These are phyloP conservation scores for Fagopyrum tataricum DNA, from an alignment of 148 eudicot genomes.

Conservation along the genomic window DNA sequence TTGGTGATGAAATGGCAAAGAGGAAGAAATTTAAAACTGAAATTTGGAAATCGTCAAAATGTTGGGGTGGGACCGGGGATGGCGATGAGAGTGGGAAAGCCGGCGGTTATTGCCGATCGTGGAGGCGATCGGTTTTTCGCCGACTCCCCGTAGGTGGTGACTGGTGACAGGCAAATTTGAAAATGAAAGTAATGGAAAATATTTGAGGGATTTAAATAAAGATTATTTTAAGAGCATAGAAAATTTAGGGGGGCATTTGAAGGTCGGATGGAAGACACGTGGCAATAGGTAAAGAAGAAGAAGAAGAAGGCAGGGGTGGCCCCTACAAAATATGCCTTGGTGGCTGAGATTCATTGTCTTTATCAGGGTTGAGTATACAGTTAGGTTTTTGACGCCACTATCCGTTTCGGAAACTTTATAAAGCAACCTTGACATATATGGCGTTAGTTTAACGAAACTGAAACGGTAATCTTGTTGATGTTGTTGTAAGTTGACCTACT, in stretches of 20 bases:
- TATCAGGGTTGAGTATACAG: not conserved
- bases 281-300: not conserved
- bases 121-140: slow-evolving; percentile 7
- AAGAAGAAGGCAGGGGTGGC: not conserved
- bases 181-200: not conserved
- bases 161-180: slow-evolving; percentile 5
- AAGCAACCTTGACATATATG: not conserved
- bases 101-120: slow-evolving; percentile 13
- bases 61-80: not conserved
- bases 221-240: not conserved
- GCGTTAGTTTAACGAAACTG: not conserved
- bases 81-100: not conserved
- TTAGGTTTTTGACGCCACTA: not conserved
- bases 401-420: not conserved
- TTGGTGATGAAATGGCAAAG: not conserved
- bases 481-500: too few relatives aligned
- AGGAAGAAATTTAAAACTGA: not conserved
- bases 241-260: not conserved
- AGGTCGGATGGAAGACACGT: not conserved
- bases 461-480: not conserved
- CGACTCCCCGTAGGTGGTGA: not conserved
- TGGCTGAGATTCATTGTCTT: not conserved
- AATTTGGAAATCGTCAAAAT: not conserved
- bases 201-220: not conserved
- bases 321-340: not conserved